Conservation (phyloP, 805 yeast genomes). For the Starmerella ratchasimensis region DNA sequence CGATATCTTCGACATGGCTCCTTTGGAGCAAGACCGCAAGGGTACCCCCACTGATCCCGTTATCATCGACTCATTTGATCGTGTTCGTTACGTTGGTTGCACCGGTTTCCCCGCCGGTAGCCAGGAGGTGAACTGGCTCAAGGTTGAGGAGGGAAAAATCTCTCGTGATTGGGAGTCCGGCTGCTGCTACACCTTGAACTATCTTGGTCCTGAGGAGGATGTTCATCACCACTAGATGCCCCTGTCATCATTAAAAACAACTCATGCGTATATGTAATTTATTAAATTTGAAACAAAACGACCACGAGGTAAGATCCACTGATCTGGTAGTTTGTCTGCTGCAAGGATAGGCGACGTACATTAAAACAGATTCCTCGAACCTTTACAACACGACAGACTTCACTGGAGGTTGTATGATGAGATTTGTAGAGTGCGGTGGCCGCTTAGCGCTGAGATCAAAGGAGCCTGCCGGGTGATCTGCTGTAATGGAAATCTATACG, state of each 20-base stretch:
- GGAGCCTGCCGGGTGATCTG: too few relatives aligned
- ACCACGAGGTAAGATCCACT: too few relatives aligned
- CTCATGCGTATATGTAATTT: neutral
- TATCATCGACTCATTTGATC: conserved; percentile 78
- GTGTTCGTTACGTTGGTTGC: conserved; percentile 92
- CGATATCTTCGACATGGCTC: conserved; percentile 73
- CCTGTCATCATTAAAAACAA: too few relatives aligned
- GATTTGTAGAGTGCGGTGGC: too few relatives aligned
- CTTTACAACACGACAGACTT: too few relatives aligned
- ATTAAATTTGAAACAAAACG: neutral
- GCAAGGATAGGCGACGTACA: too few relatives aligned
- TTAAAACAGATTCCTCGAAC: too few relatives aligned
- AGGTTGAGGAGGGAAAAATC: conserved; percentile 66
- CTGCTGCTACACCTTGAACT: conserved; percentile 77
- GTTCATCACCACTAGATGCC: conserved; percentile 16
- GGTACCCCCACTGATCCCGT: conserved; percentile 89
- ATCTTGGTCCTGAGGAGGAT: conserved; percentile 50
- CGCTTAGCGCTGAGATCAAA: too few relatives aligned
- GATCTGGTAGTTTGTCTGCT: too few relatives aligned
- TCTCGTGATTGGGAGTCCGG: conserved; percentile 99
- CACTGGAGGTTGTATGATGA: too few relatives aligned
- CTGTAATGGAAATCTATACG: too few relatives aligned
- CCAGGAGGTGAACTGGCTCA: conserved; percentile 84
- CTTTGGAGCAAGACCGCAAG: conserved; percentile 71
- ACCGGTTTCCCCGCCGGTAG: conserved; percentile 91